Base-by-base conservation (phyloP, 2,329 filamentous ascomycete species). In the Monilinia aucupariae region DNA sequence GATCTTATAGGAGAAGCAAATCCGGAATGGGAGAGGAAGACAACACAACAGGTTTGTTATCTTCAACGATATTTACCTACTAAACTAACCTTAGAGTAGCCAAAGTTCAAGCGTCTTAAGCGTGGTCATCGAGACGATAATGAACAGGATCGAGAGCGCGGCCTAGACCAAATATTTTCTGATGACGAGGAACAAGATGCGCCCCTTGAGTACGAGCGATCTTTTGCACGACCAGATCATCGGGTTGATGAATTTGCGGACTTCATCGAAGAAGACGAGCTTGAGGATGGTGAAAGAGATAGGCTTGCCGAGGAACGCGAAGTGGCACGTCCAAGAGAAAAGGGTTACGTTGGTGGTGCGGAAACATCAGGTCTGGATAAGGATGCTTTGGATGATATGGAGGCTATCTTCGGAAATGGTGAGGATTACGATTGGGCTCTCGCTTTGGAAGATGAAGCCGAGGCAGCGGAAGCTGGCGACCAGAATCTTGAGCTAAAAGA, bases 221-320 rank as follows among this genome's bases (percentile, higher is more conserved):
- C 70, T 20, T 72, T 71, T 51, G 68, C 74, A 52, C 74, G 76
- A 39, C 69, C 71, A 25, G 77, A 80, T 64, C 82, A 89, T 64
- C 80, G 81, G 65, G 84, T 84, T 53, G 90, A 96, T 75, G 91
- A 96, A 72, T 91, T 96, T 75, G 91, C 91, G 65, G 92, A 93
- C 74, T 99, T 99, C 76, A 99, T 99, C 72, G 93, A 97, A 74
- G 92, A 97, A 71, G 94, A 97, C 71, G 92, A 91, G 66, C 90
- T 92, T 56, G 90, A 91, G 56, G 91, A 96, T 68, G 91, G 96
- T 68, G 91, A 96, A 67, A 87, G 89, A 65, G 90, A 91, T 70
- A 81, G 85, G 22, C 85, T 88, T 62, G 85, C 85, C 64, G 92
- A 96, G 74, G 92, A 97, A 73, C 82, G 89, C 70, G 92, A 97